phyloP scores from a whole-genome alignment of 345 rosid species.

The Rhodamnia argentea region DNA sequence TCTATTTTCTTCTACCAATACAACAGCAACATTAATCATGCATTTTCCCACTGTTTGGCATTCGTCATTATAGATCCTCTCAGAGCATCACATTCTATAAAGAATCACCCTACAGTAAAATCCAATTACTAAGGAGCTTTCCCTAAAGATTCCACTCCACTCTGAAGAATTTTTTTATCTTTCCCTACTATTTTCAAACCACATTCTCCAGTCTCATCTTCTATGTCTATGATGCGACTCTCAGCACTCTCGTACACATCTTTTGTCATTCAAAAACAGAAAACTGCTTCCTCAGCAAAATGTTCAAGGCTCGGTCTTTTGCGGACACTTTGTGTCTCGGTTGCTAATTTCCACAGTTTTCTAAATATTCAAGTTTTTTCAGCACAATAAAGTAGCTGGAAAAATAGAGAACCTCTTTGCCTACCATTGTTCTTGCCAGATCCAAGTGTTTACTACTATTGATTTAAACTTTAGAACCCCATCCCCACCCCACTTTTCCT shows the following conservation, averaged over 20 bases:
- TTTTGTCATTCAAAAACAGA: neutral
- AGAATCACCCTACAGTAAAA: neutral
- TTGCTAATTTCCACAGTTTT: neutral
- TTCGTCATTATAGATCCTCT: neutral
- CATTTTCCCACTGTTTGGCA: neutral
- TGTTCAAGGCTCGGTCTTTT: neutral
- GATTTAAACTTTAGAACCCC: neutral
- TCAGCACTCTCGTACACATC: neutral
- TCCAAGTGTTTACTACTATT: neutral
- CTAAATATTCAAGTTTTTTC: neutral
- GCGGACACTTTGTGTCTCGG: neutral
- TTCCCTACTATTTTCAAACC: neutral
- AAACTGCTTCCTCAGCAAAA: neutral
- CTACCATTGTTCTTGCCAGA: neutral
- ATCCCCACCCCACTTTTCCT: neutral
- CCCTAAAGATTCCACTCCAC: neutral
- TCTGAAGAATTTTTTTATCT: neutral
- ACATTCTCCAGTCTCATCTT: neutral
- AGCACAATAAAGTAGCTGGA: neutral
- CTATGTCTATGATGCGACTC: neutral
- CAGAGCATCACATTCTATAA: neutral
- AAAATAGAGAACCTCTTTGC: neutral
- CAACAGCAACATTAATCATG: neutral
- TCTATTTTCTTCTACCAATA: neutral
- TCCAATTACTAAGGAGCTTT: neutral